Evolutionary conservation across 2,329 filamentous ascomycete species (phyloP), one percentile per base, ranked within the genome.

Genomic region (Fusarium duplospermum): DNA sequence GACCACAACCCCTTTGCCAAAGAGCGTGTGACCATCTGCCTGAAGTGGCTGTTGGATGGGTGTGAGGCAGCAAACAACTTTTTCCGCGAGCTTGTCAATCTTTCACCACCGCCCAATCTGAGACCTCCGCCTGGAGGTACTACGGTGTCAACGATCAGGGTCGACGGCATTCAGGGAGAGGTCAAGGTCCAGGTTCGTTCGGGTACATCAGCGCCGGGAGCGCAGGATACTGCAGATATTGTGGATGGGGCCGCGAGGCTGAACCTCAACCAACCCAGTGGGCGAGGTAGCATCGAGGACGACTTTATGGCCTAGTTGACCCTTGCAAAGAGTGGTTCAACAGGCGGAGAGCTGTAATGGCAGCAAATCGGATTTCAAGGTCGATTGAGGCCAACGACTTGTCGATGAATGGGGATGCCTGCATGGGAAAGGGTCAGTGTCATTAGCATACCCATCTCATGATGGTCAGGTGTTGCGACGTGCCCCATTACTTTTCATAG

Each of bases 1-100:
- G 94, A 96, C 76, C 91, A 97, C 83, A 98, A 98, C 79, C 94
- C 95, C 0, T 98, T 96, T 80, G 95, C 97, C 72, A 94, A 96
- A 78, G 96, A 98, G 82, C 93, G 95, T 73, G 94, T 94, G 4
- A 94, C 95, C 59, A 92, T 97, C 80, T 95, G 93, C 75, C 87
- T 97, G n/a, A 95, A 96, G 80, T 97, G 91, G 89, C 86, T 93
- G 7, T 89, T 94, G 83, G 92, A 94, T 76, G 93, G 92, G 14
- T 94, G 92, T 69, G 89, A 92, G 35, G 92, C 92, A 66, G 94
- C 93, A 18, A 92, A 93, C 72, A 87, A 90, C 35, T 93, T 93
- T 76, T 90, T 95, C 62, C 88, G 91, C 64, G 89, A 92, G 60
- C 87, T 94, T 8, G 87, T 90, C 42, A 84, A 82, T 73, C 79